phyloP scores from a whole-genome alignment of 1,284 basidiomycete genomes.

The Irpex sp. region DNA sequence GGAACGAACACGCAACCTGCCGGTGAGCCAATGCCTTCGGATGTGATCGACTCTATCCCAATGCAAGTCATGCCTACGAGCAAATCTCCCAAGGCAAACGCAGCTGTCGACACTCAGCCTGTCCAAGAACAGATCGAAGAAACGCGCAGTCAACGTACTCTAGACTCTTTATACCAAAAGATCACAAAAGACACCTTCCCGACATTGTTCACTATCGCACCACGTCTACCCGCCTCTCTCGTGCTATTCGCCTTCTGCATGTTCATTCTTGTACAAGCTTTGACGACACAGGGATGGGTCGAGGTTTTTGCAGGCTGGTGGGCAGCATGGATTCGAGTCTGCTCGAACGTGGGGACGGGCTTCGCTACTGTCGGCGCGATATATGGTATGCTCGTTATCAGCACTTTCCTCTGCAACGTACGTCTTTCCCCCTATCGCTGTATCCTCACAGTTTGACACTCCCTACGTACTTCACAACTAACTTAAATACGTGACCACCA shows the following conservation, averaged over 20 bases:
- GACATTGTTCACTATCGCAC: constrained; percentile 67
- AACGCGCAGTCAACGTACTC: not conserved
- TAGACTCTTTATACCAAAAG: not conserved
- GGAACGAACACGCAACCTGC: not conserved
- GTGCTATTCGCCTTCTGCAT: constrained; percentile 94
- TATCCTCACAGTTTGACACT: not conserved
- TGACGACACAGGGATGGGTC: constrained; percentile 90
- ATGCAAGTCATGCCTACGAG: not conserved
- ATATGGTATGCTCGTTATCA: constrained; percentile 43
- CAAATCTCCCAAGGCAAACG: not conserved
- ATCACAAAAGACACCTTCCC: constrained; percentile 51
- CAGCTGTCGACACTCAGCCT: not conserved
- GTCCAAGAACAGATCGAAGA: not conserved
- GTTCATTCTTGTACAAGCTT: constrained; percentile 90
- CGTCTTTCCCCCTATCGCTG: constrained; percentile 22
- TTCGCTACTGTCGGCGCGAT: constrained; percentile 32
- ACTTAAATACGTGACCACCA: constrained; percentile 14
- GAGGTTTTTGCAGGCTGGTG: constrained; percentile 80
- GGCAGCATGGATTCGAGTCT: constrained; percentile 37
- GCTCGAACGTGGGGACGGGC: constrained; percentile 30
- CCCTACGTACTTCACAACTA: not conserved
- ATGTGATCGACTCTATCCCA: not conserved
- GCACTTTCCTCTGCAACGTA: constrained; percentile 82
- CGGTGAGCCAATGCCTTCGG: not conserved
- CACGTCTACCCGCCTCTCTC: constrained; percentile 76